Evolutionary conservation across 148 eudicot species (phyloP).

Genomic region (Cornus florida): DNA sequence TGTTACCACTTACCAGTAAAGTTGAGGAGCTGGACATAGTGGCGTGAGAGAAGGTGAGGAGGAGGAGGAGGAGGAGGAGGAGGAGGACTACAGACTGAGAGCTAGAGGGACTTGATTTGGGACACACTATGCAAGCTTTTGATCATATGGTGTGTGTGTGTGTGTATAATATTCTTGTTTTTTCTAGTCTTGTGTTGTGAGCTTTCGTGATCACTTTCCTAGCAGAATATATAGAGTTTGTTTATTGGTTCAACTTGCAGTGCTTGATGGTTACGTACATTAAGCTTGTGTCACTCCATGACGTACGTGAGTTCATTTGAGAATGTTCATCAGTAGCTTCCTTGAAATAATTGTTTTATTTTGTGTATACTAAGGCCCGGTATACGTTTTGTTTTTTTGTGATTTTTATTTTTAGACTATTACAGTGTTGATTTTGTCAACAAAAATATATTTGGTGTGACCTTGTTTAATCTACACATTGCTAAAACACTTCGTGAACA

Average conservation of each 20-base stretch:
- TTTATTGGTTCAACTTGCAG: neutral
- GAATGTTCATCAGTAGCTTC: no score
- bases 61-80: neutral
- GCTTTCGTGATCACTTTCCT: slow-evolving; percentile 8
- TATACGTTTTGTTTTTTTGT: no score
- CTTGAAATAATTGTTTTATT: no score
- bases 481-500: no score
- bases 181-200: neutral
- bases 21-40: slow-evolving; percentile 5
- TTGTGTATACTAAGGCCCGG: no score
- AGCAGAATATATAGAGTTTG: neutral
- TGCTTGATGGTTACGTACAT: neutral
- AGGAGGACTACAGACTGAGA: slow-evolving; percentile 4
- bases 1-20: neutral
- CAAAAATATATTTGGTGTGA: no score
- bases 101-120: neutral
- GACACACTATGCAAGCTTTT: neutral
- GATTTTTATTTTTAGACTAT: no score
- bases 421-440: no score
- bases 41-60: neutral
- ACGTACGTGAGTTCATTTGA: neutral
- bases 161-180: neutral
- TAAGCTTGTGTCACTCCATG: neutral
- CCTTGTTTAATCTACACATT: no score
- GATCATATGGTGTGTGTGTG: neutral